Evolutionary conservation across 106 monocot genomes (phyloP), one percentile per base, ranked within the genome.

Genomic region (Dendrobium chrysotoxum): DNA sequence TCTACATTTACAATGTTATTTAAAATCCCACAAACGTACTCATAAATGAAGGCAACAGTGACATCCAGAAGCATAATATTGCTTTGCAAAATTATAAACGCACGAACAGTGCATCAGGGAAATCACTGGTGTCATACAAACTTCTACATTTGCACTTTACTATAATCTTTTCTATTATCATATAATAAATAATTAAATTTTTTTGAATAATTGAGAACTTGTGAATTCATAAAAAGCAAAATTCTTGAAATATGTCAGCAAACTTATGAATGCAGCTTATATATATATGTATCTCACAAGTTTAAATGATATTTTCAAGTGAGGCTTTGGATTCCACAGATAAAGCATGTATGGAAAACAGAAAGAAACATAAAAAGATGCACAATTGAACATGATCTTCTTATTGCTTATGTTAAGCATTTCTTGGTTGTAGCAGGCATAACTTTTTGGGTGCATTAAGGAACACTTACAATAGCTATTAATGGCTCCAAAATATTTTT

Each of bases 1-100:
- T 54, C 98, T 99, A 83, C 61, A 76, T 18, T 46, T 46, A 28
- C 11, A 28, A 47, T 47, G 25, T 47, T 20, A 26, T 47, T 47
- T 26, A 26, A 46, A 25, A 46, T 28, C n/a, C 40, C 76, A 76
- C 4, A 26, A 11, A 8, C 45, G 4, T 46, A 75, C 46, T 75
- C 25, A 75, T 40, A 40, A 73, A 21, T 8, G 74, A 74, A 45
- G 17, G 40, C 2, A n/a, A 7, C 45, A 45, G 40, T 39, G 0
- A 41, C 0, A 46, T 25, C 47, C 25, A 46, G 26, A 74, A 42
- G 74, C 41, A 41, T 40, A 40, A 20, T 42, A 74, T 74, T 74
- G 10, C 21, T 39, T 41, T 42, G 21, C 5, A 21, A 74, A 74
- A 74, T 40, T 8, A 42, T 74, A 74, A 41, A 42, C 6, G 21